These are phyloP conservation scores for Pholiota conissans DNA, from an alignment of 768 basidiomycete species.

Conservation along the genomic window DNA sequence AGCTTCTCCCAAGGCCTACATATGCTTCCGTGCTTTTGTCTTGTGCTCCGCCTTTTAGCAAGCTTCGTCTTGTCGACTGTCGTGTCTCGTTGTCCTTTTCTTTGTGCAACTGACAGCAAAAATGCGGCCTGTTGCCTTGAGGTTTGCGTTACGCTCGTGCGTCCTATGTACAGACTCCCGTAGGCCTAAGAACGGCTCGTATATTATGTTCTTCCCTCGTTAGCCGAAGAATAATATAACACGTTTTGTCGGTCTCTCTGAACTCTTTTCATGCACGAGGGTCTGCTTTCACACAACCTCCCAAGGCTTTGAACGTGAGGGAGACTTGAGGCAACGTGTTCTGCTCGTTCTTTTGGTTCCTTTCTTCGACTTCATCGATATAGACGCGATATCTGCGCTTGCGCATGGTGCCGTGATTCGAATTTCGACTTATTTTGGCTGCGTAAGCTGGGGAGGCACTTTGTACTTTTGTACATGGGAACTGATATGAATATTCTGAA, in stretches of 20 bases:
- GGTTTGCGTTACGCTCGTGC: not conserved
- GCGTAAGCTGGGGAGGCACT: not conserved
- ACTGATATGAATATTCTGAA: not conserved
- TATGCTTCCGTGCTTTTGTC: not conserved
- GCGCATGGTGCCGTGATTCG: not conserved
- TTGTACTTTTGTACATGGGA: not conserved
- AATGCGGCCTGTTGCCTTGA: not conserved
- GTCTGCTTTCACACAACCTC: not conserved
- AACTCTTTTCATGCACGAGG: not conserved
- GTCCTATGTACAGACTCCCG: not conserved
- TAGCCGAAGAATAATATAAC: conserved; percentile 6
- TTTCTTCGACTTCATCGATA: not conserved
- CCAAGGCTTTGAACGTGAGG: not conserved
- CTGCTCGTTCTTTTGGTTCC: not conserved
- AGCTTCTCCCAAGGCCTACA: not conserved
- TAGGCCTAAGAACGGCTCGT: not conserved
- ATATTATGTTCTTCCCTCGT: conserved; percentile 2
- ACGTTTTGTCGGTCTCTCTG: conserved; percentile 9
- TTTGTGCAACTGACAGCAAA: not conserved
- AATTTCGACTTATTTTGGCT: not conserved
- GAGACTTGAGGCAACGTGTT: not conserved
- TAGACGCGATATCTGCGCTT: not conserved
- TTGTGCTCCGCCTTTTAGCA: no score
- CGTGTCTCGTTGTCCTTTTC: not conserved
- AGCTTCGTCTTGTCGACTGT: no score